Evolutionary conservation across 73 alveolate genomes (phyloP).

Genomic region (Paramecium biaurelia): DNA sequence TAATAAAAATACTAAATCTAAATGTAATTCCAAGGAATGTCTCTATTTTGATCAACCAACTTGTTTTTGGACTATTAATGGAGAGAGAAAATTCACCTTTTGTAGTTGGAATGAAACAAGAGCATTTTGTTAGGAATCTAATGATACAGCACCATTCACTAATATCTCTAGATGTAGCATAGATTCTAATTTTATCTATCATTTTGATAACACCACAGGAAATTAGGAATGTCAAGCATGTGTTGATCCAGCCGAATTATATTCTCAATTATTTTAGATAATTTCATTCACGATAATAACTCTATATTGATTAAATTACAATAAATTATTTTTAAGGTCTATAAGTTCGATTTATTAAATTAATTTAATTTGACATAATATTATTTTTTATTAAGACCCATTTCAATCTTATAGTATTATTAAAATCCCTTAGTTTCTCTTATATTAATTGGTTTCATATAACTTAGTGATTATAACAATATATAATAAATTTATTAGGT

Average conservation of each 20-base stretch:
- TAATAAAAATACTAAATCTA: not conserved
- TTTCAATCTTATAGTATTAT: not conserved
- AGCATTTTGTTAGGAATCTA: not conserved
- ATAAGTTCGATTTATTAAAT: not conserved
- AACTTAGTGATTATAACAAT: too few species aligned
- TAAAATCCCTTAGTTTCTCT: too few species aligned
- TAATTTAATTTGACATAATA: not conserved
- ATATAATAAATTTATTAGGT: too few species aligned
- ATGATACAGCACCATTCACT: not conserved
- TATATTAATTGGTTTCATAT: too few species aligned
- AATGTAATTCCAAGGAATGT: not conserved
- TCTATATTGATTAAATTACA: not conserved
- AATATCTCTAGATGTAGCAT: not conserved
- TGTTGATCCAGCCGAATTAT: not conserved
- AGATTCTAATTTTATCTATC: not conserved
- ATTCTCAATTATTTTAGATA: not conserved
- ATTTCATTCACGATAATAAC: not conserved
- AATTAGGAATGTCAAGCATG: not conserved
- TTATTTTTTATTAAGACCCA: too few species aligned
- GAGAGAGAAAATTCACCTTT: not conserved
- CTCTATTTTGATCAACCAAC: not conserved
- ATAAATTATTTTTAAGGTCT: not conserved
- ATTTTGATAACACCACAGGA: not conserved
- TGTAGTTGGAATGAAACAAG: conserved; percentile 3
- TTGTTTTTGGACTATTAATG: not conserved